Evolutionary conservation across 805 yeast genomes (phyloP).

Genomic region (Zygoascus bituminiphila): DNA sequence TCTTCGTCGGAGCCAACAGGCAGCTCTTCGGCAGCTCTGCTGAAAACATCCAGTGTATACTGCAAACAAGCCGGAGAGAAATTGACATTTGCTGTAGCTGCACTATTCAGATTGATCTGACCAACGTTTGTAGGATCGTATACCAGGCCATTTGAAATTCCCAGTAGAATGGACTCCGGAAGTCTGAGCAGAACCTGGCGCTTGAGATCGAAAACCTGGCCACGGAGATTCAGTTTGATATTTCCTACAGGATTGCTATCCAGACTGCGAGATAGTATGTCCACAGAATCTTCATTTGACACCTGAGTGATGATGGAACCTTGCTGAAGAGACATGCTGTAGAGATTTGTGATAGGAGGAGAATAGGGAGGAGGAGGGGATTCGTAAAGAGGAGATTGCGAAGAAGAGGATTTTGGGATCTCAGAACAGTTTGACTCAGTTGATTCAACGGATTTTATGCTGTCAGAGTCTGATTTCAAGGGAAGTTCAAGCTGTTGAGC

Average conservation of each 20-base stretch:
- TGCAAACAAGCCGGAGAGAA: slow-evolving; percentile 82
- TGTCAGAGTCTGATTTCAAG: background rate
- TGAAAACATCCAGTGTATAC: slow-evolving; percentile 68
- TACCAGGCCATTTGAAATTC: slow-evolving; percentile 87
- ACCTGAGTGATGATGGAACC: slow-evolving; percentile 63
- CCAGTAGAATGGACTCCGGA: slow-evolving; percentile 82
- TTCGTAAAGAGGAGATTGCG: background rate
- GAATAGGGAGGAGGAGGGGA: slow-evolving; percentile 22
- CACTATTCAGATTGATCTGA: slow-evolving; percentile 69
- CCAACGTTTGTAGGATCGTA: slow-evolving; percentile 69
- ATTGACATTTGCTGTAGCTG: slow-evolving; percentile 68
- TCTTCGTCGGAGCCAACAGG: slow-evolving; percentile 15
- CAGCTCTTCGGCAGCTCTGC: slow-evolving; percentile 57
- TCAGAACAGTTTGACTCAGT: background rate
- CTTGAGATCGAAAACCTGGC: slow-evolving; percentile 62
- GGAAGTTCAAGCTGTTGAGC: background rate
- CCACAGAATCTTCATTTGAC: slow-evolving; percentile 31
- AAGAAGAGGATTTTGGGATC: background rate
- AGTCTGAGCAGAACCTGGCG: slow-evolving; percentile 84
- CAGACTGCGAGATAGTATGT: background rate
- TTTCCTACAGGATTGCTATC: slow-evolving; percentile 36
- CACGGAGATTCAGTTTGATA: slow-evolving; percentile 73
- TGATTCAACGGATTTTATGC: background rate
- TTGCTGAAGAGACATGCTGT: slow-evolving; percentile 20
- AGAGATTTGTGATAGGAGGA: slow-evolving; percentile 15